Evolutionary conservation across 169 alveolate genomes (phyloP), one percentile per base, ranked within the genome.

Genomic region (Pseudocohnilembus persalinus): DNA sequence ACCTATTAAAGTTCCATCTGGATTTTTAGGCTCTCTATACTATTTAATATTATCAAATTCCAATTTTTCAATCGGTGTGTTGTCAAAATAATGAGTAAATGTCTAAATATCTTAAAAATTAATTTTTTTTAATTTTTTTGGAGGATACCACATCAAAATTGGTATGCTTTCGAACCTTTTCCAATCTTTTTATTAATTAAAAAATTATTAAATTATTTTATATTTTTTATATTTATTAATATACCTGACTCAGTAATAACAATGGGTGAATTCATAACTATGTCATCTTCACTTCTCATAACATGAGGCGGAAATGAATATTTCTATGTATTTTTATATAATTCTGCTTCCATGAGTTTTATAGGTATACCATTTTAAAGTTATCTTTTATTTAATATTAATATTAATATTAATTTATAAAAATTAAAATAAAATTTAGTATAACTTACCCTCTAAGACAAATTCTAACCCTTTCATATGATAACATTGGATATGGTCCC

Each of bases 401-500:
- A 11, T 20, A 49, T 49, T 49, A 20, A 4, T 49, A 49, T n/a
- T n/a, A 49, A 11, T 49, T 49, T 11, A 49, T 49, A 49, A 49
- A 49, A 11, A 49, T 49, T 49, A 20, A 11, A 20, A 49, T 49
- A 49, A 49, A 20, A 4, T 49, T n/a, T n/a, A n/a, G n/a, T n/a
- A n/a, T n/a, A n/a, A 49, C 4, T 49, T 49, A 49, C 68, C 68
- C 90, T 81, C 96, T 88, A 30, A 92, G 83, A 75, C 90, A 83
- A 72, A 83, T 84, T 78, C 96, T 86, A 6, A 92, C 96, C 78
- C 96, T 90, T 76, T 92, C 96, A 79, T 92, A 92, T 73, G 89
- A 77, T 0, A 90, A 80, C 76, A 92, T 80, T 68, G 91, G 85
- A 68, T 92, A 88, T 31, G 90, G 91, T 20, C 96, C 96, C 68